These are phyloP conservation scores for Diaporthe citri DNA, from an alignment of 2,329 filamentous ascomycete genomes.

Conservation along the genomic window DNA sequence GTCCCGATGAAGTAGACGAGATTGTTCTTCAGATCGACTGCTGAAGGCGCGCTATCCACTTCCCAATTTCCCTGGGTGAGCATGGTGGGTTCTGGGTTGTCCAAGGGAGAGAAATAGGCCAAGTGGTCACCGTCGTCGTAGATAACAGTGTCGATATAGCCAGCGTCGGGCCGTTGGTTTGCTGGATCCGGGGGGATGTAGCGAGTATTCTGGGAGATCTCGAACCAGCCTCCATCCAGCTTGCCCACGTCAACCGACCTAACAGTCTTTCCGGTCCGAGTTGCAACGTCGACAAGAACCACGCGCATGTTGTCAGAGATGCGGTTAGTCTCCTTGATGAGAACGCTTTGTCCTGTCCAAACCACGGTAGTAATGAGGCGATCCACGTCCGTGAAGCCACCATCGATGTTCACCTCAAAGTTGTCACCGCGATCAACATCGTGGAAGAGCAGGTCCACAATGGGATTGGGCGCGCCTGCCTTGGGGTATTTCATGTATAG, in stretches of 20 bases:
- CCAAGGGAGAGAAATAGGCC: slow-evolving; percentile 91
- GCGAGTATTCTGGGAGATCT: slow-evolving; percentile 87
- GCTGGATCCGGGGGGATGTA: slow-evolving; percentile 87
- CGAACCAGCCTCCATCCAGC: slow-evolving; percentile 97
- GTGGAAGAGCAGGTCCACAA: slow-evolving; percentile 90
- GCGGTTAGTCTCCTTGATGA: slow-evolving; percentile 93
- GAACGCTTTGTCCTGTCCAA: slow-evolving; percentile 87
- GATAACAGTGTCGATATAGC: slow-evolving; percentile 93
- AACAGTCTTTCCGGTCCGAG: slow-evolving; percentile 81
- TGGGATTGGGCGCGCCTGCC: slow-evolving; percentile 91
- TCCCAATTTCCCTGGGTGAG: slow-evolving; percentile 94
- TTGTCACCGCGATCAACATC: slow-evolving; percentile 82
- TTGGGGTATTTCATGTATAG: slow-evolving; percentile 97
- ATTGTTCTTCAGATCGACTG: slow-evolving; percentile 86
- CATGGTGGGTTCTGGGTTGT: slow-evolving; percentile 84
- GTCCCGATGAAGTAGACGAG: slow-evolving; percentile 92
- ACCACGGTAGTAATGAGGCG: slow-evolving; percentile 93
- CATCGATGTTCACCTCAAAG: slow-evolving; percentile 83
- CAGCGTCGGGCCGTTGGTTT: slow-evolving; percentile 83
- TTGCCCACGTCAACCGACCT: slow-evolving; percentile 82
- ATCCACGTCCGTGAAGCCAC: slow-evolving; percentile 83
- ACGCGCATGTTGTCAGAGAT: slow-evolving; percentile 93
- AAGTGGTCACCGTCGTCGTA: slow-evolving; percentile 90
- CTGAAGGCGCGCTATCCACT: slow-evolving; percentile 86
- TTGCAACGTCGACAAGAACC: slow-evolving; percentile 83